Evolutionary conservation across 768 basidiomycete genomes (phyloP).

Genomic region (Russula abietina): DNA sequence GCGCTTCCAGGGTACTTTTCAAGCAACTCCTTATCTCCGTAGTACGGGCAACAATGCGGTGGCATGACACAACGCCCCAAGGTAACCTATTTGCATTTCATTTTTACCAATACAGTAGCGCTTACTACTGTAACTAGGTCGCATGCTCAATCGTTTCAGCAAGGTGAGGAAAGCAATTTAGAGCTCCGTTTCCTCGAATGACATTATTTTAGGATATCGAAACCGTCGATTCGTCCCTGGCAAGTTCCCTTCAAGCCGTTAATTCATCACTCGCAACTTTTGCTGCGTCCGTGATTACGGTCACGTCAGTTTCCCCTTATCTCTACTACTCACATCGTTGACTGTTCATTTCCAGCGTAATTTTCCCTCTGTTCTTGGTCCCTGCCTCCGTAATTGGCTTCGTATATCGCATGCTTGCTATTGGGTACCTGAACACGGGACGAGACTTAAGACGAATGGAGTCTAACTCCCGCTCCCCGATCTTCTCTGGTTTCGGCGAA

Average conservation of each 20-base stretch:
- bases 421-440: constrained; percentile 73
- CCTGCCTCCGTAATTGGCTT: constrained; percentile 70
- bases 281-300: constrained; percentile 66
- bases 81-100: constrained; percentile 35
- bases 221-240: constrained; percentile 75
- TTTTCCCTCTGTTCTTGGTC: constrained; percentile 83
- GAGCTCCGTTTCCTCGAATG: background rate
- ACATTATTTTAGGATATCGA: constrained; percentile 59
- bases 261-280: constrained; percentile 74
- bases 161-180: constrained; percentile 38
- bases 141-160: constrained; percentile 82
- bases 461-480: constrained; percentile 78
- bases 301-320: constrained; percentile 43
- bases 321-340: constrained; percentile 25
- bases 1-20: constrained; percentile 35
- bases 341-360: constrained; percentile 36
- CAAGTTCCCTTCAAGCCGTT: constrained; percentile 64
- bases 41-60: constrained; percentile 77
- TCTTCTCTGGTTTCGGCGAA: constrained; percentile 78
- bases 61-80: constrained; percentile 78
- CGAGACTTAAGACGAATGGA: constrained; percentile 90
- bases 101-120: constrained; percentile 8
- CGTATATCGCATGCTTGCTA: constrained; percentile 61
- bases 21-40: constrained; percentile 59
- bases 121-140: constrained; percentile 43